Evolutionary conservation across 495 filamentous ascomycete genomes (phyloP).

Genomic region (Penicillium nucicola): DNA sequence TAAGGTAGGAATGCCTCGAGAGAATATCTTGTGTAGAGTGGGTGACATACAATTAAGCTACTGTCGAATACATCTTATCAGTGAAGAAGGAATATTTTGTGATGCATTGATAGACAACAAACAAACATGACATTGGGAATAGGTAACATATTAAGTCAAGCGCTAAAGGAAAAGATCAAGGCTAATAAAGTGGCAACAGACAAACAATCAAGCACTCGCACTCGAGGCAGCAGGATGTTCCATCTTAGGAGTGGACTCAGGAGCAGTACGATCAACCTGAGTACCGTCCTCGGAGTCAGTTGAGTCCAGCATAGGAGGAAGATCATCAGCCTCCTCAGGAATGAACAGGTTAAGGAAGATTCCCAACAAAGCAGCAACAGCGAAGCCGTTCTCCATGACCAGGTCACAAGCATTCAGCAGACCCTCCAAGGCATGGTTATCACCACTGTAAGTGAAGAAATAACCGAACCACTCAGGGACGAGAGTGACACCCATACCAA

Average conservation of each 20-base stretch:
- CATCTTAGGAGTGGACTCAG: not conserved
- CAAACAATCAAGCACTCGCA: not conserved
- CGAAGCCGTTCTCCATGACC: slow-evolving; percentile 69
- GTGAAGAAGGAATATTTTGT: too few relatives aligned
- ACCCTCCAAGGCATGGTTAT: slow-evolving; percentile 68
- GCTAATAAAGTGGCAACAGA: not conserved
- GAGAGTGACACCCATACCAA: slow-evolving; percentile 80
- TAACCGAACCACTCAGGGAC: slow-evolving; percentile 74
- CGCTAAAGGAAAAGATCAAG: not conserved
- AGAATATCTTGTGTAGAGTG: too few relatives aligned
- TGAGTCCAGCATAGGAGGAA: slow-evolving; percentile 28
- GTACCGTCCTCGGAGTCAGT: slow-evolving; percentile 12
- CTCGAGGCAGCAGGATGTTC: not conserved
- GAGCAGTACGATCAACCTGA: not conserved
- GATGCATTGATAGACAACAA: not conserved
- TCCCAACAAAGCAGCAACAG: slow-evolving; percentile 65
- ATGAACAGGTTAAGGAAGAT: slow-evolving; percentile 72
- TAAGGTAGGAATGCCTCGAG: too few relatives aligned
- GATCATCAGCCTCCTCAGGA: slow-evolving; percentile 68
- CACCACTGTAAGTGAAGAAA: slow-evolving; percentile 71
- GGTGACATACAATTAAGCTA: too few relatives aligned
- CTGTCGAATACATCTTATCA: too few relatives aligned
- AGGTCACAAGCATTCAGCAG: slow-evolving; percentile 81
- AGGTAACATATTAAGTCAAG: not conserved
- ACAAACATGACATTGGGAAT: too few relatives aligned